Evolutionary conservation across 2,329 filamentous ascomycete species (phyloP).

Genomic region (Microcyclosporella mali): DNA sequence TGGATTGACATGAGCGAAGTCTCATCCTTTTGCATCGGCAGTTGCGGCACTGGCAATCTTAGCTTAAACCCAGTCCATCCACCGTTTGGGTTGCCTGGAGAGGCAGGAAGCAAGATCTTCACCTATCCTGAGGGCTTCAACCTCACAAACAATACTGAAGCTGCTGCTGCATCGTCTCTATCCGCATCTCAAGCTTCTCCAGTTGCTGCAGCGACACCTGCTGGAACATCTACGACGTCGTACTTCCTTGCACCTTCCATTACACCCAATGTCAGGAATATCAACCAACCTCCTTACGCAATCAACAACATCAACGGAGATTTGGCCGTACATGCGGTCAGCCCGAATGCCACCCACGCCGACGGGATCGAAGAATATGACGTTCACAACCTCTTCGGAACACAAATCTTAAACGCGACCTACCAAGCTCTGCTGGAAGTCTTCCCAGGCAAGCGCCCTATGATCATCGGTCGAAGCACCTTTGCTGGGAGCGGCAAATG

Average conservation of each 20-base stretch:
- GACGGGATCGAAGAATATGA: constrained; percentile 73
- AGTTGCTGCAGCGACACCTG: constrained; percentile 27
- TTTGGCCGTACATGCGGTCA: constrained; percentile 65
- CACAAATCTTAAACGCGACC: constrained; percentile 70
- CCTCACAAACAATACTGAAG: constrained; percentile 61
- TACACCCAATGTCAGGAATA: constrained; percentile 25
- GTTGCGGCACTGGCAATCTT: constrained; percentile 61
- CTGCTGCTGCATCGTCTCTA: constrained; percentile 52
- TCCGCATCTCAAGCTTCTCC: constrained; percentile 47
- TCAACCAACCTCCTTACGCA: constrained; percentile 29
- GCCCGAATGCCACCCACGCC: constrained; percentile 69
- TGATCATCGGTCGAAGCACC: constrained; percentile 77
- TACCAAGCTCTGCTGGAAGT: constrained; percentile 62
- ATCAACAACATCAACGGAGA: constrained; percentile 55
- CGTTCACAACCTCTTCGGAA: constrained; percentile 72
- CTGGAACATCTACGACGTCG: constrained; percentile 16
- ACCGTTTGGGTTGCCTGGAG: constrained; percentile 58
- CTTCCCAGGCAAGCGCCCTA: constrained; percentile 64
- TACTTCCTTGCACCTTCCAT: constrained; percentile 17
- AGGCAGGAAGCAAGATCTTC: constrained; percentile 54
- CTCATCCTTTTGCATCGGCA: constrained; percentile 62
- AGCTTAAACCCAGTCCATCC: constrained; percentile 64
- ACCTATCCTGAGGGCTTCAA: constrained; percentile 63
- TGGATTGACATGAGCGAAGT: constrained; percentile 61
- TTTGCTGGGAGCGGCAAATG: constrained; percentile 70